These are phyloP conservation scores for Didymella keratinophila DNA, from an alignment of 2,329 filamentous ascomycete species.

Conservation along the genomic window DNA sequence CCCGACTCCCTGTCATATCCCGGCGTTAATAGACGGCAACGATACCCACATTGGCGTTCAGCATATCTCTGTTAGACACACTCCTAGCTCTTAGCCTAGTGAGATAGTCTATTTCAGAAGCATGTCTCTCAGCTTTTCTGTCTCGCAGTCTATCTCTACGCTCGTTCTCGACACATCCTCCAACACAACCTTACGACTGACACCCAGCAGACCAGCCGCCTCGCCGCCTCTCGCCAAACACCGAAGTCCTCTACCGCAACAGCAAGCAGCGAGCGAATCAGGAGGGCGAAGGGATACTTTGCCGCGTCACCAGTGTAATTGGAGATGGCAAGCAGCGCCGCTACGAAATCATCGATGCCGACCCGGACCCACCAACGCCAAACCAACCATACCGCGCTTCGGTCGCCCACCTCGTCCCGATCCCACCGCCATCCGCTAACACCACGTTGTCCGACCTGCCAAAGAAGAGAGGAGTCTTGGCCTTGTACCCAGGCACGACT, in stretches of 20 bases:
- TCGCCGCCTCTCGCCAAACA: slow-evolving; percentile 50
- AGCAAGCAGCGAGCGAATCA: slow-evolving; percentile 49
- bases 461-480: slow-evolving; percentile 56
- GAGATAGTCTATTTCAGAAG: slow-evolving; percentile 28
- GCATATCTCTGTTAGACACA: slow-evolving; percentile 21
- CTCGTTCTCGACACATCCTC: slow-evolving; percentile 3
- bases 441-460: slow-evolving; percentile 52
- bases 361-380: slow-evolving; percentile 52
- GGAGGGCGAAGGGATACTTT: slow-evolving; percentile 62
- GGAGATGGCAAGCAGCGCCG: slow-evolving; percentile 62
- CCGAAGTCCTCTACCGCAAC: slow-evolving; percentile 61
- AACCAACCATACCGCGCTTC: slow-evolving; percentile 54
- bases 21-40: slow-evolving; percentile 26
- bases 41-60: slow-evolving; percentile 31
- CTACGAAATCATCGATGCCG: slow-evolving; percentile 62
- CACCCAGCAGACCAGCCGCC: slow-evolving; percentile 32
- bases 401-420: slow-evolving; percentile 56
- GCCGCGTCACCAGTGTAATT: slow-evolving; percentile 60
- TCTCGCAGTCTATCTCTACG: background rate
- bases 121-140: slow-evolving; percentile 10
- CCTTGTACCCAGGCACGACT: slow-evolving; percentile 61
- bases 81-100: slow-evolving; percentile 32
- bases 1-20: slow-evolving; percentile 1
- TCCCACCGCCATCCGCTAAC: slow-evolving; percentile 54
- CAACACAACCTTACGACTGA: slow-evolving; percentile 7